phyloP scores from a whole-genome alignment of 768 basidiomycete species.

The Calocybe gangraenosa region DNA sequence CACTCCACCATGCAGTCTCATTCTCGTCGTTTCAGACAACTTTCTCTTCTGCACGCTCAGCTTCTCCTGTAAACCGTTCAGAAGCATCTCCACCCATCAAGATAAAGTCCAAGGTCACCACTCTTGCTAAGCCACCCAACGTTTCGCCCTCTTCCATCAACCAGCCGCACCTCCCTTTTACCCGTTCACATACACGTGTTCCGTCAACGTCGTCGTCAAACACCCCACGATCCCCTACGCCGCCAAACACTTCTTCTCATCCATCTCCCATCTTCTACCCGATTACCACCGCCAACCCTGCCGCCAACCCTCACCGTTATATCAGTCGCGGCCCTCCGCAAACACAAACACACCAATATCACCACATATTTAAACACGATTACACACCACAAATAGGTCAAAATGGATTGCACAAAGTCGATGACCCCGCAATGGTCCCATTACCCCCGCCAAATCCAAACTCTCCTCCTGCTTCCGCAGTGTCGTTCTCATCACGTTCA shows the following conservation, averaged over 20 bases:
- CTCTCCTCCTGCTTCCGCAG: constrained; percentile 66
- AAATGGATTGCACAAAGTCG: constrained; percentile 25
- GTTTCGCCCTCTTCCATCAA: constrained; percentile 18
- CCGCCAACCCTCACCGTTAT: constrained; percentile 59
- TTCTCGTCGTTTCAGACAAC: constrained; percentile 30
- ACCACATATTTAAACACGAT: constrained; percentile 23
- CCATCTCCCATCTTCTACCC: constrained; percentile 39
- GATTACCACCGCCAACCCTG: constrained; percentile 50
- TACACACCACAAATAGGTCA: constrained; percentile 1
- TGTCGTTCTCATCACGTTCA: constrained; percentile 79
- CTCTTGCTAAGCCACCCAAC: constrained; percentile 33
- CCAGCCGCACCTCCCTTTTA: constrained; percentile 24
- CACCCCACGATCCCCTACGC: no score
- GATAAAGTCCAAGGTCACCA: constrained; percentile 63
- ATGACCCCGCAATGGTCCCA: constrained; percentile 56
- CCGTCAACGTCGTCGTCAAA: constrained; percentile 35
- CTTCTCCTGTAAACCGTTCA: constrained; percentile 14
- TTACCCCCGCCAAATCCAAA: constrained; percentile 42
- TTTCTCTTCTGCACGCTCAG: constrained; percentile 16
- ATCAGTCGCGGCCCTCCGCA: constrained; percentile 30
- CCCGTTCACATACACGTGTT: constrained; percentile 27
- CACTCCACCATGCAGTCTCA: constrained; percentile 34
- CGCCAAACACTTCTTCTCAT: constrained; percentile 18
- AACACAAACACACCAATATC: constrained; percentile 24
- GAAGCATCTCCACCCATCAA: constrained; percentile 25